phyloP scores from a whole-genome alignment of 306 rosid genomes.

The Gillenia trifoliata region DNA sequence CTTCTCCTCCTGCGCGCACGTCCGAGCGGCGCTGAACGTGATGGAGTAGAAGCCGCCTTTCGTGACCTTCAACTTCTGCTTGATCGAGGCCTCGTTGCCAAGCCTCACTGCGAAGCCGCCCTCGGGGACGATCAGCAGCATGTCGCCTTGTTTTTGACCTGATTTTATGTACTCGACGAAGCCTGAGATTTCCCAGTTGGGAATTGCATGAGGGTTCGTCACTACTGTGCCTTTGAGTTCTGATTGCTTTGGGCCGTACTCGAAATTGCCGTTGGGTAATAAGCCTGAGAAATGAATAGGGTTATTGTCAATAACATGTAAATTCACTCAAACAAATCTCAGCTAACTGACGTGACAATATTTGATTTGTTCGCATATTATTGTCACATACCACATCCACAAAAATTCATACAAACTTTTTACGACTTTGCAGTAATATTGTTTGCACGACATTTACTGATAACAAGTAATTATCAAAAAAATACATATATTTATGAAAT shows the following conservation, averaged over 20 bases:
- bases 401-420: too few species aligned
- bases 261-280: constrained; percentile 65
- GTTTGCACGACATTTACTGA: too few species aligned
- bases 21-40: constrained; percentile 66
- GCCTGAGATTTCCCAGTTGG: constrained; percentile 61
- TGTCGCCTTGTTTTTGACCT: constrained; percentile 83
- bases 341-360: not conserved
- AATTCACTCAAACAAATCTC: not conserved
- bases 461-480: too few species aligned
- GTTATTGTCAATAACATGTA: not conserved
- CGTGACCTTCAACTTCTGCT: constrained; percentile 42
- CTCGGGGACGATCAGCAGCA: constrained; percentile 61
- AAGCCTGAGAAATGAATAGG: constrained; percentile 36
- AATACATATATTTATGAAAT: too few species aligned
- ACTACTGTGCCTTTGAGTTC: constrained; percentile 56
- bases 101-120: constrained; percentile 66
- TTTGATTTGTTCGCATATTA: too few species aligned
- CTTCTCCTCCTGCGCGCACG: constrained; percentile 75
- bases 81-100: constrained; percentile 70
- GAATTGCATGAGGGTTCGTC: constrained; percentile 31
- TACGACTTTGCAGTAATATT: too few species aligned
- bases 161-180: constrained; percentile 68
- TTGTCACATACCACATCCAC: too few species aligned
- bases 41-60: constrained; percentile 53
- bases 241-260: constrained; percentile 50